Percentiles rank a stretch among this genome's conserved stretches.
Evolutionary conservation across 164 flowering plant genomes (phyloP).

Genomic region (Piper longum): DNA sequence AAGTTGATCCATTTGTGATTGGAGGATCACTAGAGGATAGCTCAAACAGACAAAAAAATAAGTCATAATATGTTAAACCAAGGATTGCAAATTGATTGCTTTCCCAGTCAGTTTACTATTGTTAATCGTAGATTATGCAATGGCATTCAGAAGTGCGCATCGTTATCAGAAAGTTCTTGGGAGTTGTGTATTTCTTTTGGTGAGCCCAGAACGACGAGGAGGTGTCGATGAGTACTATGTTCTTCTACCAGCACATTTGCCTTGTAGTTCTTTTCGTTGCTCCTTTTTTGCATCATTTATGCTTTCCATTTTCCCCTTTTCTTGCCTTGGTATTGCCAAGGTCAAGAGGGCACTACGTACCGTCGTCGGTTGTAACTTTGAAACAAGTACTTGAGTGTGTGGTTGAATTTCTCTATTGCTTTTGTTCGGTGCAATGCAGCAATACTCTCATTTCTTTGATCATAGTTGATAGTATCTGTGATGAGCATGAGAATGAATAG

Average conservation of each 20-base stretch:
- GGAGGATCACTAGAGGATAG: not conserved
- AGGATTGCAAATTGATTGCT: too few relatives aligned
- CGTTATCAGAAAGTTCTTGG: not conserved
- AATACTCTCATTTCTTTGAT: too few relatives aligned
- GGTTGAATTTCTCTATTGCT: too few relatives aligned
- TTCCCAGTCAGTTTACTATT: not conserved
- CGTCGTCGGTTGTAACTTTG: not conserved
- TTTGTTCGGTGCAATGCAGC: too few relatives aligned
- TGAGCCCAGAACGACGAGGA: not conserved
- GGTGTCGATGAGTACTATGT: not conserved
- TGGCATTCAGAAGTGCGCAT: not conserved
- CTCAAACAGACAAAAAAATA: not conserved
- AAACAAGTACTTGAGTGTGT: too few relatives aligned
- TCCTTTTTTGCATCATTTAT: not conserved
- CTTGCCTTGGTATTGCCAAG: not conserved
- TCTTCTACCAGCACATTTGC: conserved; percentile 1
- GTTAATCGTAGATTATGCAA: too few relatives aligned
- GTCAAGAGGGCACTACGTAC: conserved; percentile 3
- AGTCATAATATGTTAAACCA: not conserved
- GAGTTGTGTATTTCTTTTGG: not conserved
- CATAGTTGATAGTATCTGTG: too few relatives aligned
- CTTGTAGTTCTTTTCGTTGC: not conserved
- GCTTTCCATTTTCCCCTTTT: not conserved
- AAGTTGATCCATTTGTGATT: not conserved
- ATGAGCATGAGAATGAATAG: not conserved